Evolutionary conservation across 2,329 filamentous ascomycete species (phyloP).

Genomic region (Graphium sp.): DNA sequence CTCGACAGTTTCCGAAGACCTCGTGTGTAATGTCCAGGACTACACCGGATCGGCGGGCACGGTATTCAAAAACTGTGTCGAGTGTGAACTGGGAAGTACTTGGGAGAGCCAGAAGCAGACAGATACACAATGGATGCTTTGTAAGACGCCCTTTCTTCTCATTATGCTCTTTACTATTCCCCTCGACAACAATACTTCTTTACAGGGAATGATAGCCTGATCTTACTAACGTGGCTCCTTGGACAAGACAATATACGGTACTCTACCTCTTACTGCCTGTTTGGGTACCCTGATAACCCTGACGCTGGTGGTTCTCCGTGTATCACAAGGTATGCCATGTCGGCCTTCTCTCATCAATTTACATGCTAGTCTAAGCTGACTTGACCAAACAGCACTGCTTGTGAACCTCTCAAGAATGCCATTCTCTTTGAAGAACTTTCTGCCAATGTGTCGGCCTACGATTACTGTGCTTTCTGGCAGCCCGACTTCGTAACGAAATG

Average conservation of each 20-base stretch:
- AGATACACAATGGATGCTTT: constrained; percentile 36
- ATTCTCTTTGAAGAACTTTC: constrained; percentile 32
- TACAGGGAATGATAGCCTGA: too few species aligned
- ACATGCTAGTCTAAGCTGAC: too few species aligned
- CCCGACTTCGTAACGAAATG: constrained; percentile 23
- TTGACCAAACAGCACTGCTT: constrained; percentile 35
- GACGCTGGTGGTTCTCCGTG: constrained; percentile 27
- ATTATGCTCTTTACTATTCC: too few species aligned
- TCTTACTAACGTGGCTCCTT: too few species aligned
- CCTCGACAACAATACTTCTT: too few species aligned
- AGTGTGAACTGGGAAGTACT: constrained; percentile 32
- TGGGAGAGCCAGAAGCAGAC: constrained; percentile 25
- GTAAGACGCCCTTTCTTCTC: constrained; percentile 19
- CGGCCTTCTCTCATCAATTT: background rate
- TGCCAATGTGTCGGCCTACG: constrained; percentile 24
- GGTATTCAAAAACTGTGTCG: constrained; percentile 33
- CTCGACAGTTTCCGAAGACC: constrained; percentile 24
- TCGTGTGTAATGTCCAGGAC: constrained; percentile 25
- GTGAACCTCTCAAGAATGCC: constrained; percentile 26
- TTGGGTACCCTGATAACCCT: constrained; percentile 22
- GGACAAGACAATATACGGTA: constrained; percentile 45
- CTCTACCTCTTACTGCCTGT: constrained; percentile 37
- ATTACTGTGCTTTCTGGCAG: constrained; percentile 35
- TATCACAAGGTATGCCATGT: constrained; percentile 26
- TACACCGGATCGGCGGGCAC: constrained; percentile 23